Evolutionary conservation across 2,329 filamentous ascomycete species (phyloP), one percentile per base, ranked within the genome.

Genomic region (Apiospora malaysiana): DNA sequence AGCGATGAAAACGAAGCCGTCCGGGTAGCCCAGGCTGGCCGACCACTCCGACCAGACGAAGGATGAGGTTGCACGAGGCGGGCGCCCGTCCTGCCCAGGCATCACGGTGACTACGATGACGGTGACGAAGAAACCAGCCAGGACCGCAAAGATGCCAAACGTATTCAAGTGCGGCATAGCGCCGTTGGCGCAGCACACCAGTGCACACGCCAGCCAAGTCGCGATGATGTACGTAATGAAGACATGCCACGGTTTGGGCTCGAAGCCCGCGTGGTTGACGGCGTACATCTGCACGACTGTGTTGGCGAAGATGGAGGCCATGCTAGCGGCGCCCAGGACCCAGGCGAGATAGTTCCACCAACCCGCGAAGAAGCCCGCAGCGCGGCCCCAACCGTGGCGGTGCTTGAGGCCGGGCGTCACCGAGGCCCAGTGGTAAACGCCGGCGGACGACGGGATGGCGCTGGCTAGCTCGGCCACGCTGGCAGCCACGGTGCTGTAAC

Each of bases 371-470:
- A 83, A 85, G 7, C 83, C 82, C 12, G 88, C 82, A 0, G 83
- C 73, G 23, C 88, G 85, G 40, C 89, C 88, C 79, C 85, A 86
- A 72, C 79, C 81, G 2, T 79, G 81, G 2, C 27, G 42, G 12
- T 45, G 42, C 12, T 45, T 1, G 10, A 75, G 79, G 2, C 89
- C 89, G 0, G 87, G 86, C 2, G 88, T 89, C 10, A 90, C 82
- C 18, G 87, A 85, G 2, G 88, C 88, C 87, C 87, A 90, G 75
- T 90, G 88, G 71, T 91, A 91, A 6, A 90, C 87, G 32, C 88
- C 88, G 70, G 85, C 87, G 8, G 87, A 85, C 1, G 88, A 90
- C n/a, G 89, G 89, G 72, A 90, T 89, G 23, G 88, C 86, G 69
- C 87, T 89, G 16, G 88, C 87, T 40, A 91, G 81, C 78, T 91